A percentile compares a stretch with the other conserved stretches of the same genome.
Conservation (phyloP, 1,284 basidiomycete genomes). For the Fomes fomentarius region DNA sequence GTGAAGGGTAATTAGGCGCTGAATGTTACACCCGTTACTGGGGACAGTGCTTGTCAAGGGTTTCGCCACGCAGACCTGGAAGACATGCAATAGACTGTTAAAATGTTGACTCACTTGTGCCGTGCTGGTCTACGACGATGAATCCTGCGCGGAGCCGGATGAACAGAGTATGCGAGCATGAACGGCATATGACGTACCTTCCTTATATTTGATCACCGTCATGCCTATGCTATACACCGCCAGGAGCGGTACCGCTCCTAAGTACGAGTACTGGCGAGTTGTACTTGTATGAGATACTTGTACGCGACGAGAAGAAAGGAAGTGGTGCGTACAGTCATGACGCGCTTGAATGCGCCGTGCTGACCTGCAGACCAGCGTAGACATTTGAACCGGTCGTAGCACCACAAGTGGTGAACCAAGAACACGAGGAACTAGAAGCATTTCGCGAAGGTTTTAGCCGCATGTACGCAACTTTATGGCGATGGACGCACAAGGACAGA, state of each 20-base stretch:
- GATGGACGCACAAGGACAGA: constrained; percentile 55
- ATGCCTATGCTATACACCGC: constrained; percentile 62
- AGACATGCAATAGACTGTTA: neutral
- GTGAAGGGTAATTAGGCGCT: no score
- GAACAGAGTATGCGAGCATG: neutral
- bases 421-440: constrained; percentile 61
- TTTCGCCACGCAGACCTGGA: no score
- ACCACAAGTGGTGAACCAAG: constrained; percentile 70
- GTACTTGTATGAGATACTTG: neutral
- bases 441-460: neutral
- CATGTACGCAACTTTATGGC: neutral
- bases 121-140: constrained; percentile 33
- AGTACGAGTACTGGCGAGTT: constrained; percentile 66
- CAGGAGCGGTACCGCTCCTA: constrained; percentile 64
- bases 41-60: no score
- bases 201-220: constrained; percentile 65
- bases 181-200: constrained; percentile 48
- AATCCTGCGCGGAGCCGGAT: constrained; percentile 41
- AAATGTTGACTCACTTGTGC: constrained; percentile 12
- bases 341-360: constrained; percentile 77
- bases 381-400: constrained; percentile 73
- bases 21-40: no score
- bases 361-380: constrained; percentile 71
- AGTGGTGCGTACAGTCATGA: constrained; percentile 68
- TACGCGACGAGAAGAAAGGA: neutral